Base-by-base conservation (phyloP, 805 yeast genomes). In the Wickerhamomyces queroliae region DNA sequence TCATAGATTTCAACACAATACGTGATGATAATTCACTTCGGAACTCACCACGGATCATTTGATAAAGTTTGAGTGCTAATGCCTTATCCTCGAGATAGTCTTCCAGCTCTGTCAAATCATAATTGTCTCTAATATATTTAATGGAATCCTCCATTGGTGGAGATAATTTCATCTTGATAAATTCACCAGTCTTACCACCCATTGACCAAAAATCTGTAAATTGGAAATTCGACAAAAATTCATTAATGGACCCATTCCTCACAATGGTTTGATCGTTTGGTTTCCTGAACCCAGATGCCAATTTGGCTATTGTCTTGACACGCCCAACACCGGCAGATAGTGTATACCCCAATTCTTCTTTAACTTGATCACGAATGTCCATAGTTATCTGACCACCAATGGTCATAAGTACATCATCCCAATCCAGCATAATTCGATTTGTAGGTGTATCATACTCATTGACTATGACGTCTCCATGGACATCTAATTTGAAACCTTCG, bases 281-380 rank as follows among this genome's bases (percentile, higher is more conserved):
- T 52, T 93, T 93, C 36, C 73, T 72, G 52, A 69, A 80, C 7
- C 89, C 95, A 15, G 95, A 87, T 1, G 95, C 96, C 12, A 93
- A 61, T 56, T 93, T 93, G 2, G 96, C 89, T 12, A 90, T 59
- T 2, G 81, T 76, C 56, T 88, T 88, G 33, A 79, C 84, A 13
- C 82, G 66, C 0, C 85, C 83, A 1, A 93, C 60, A 0, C 99
- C 99, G 17, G 95, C 90, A 0, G 97, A 89, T 0, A 97, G 88
- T 0, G 91, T 86, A 55, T 86, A 93, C 3, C 84, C 83, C 32
- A 91, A 62, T 20, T 69, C 72, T 1, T 65, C 53, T 44, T 63
- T 66, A 4, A 93, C 72, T 13, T 62, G 57, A 12, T 57, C 47
- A 29, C 98, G 66, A 2, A 88, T 61, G 0, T 74, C 70, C 37